Conservation (phyloP, 2,329 filamentous ascomycete genomes). For the Orbilia oligospora region DNA sequence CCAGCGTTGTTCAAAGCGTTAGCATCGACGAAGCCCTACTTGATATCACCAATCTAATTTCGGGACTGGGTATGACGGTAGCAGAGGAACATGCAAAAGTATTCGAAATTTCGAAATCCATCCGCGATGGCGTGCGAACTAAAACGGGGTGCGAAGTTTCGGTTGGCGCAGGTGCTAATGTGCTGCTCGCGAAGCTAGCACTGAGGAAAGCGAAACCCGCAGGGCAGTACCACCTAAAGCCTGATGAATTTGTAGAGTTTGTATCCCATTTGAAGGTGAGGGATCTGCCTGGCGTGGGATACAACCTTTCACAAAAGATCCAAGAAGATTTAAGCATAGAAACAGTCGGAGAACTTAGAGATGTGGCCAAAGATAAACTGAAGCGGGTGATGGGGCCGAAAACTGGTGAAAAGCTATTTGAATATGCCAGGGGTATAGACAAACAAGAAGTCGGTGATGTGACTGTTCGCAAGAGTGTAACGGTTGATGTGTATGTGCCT, state of each 20-base stretch:
- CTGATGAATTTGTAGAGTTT: slow-evolving; percentile 82
- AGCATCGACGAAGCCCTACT: slow-evolving; percentile 96
- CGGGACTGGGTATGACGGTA: slow-evolving; percentile 74
- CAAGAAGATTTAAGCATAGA: slow-evolving; percentile 84
- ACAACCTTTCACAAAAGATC: slow-evolving; percentile 87
- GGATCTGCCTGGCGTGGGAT: slow-evolving; percentile 90
- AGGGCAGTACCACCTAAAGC: slow-evolving; percentile 89
- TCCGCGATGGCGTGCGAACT: slow-evolving; percentile 79
- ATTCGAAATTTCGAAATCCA: slow-evolving; percentile 76
- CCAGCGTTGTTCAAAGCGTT: slow-evolving; percentile 86
- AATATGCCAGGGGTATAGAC: slow-evolving; percentile 92
- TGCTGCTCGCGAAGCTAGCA: slow-evolving; percentile 91
- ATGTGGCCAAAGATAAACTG: slow-evolving; percentile 76
- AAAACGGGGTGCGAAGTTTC: slow-evolving; percentile 87
- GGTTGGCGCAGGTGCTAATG: slow-evolving; percentile 90
- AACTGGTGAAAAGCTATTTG: slow-evolving; percentile 90
- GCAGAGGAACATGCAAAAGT: slow-evolving; percentile 67
- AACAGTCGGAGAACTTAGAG: slow-evolving; percentile 84
- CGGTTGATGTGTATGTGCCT: slow-evolving; percentile 79
- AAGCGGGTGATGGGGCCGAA: slow-evolving; percentile 84
- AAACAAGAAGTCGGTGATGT: slow-evolving; percentile 83
- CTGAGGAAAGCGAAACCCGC: slow-evolving; percentile 93
- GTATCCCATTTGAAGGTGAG: slow-evolving; percentile 83
- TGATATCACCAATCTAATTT: slow-evolving; percentile 81
- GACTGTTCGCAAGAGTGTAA: slow-evolving; percentile 89